Conservation (phyloP, 805 yeast species). For the Osmozyma mogii region DNA sequence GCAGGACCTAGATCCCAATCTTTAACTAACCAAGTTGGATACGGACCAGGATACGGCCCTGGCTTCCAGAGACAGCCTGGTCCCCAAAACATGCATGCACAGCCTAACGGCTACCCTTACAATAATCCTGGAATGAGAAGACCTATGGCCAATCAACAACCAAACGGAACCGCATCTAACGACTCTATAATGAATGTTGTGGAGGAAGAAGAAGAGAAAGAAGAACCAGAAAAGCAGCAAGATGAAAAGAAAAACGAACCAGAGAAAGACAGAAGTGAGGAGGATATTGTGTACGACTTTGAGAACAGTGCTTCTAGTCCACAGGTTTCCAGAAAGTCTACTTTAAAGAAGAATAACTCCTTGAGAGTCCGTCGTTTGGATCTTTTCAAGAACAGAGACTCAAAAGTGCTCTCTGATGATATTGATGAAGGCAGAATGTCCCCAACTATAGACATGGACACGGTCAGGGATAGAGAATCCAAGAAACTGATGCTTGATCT, state of each 20-base stretch:
- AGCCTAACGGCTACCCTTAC: no score
- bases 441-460: background rate
- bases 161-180: slow-evolving; percentile 10
- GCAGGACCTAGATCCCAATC: no score
- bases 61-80: no score
- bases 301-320: slow-evolving; percentile 20
- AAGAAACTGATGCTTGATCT: slow-evolving; percentile 9
- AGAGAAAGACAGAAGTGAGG: slow-evolving; percentile 14
- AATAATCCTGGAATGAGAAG: no score
- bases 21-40: no score
- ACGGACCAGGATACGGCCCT: no score
- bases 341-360: slow-evolving; percentile 32
- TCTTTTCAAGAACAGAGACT: slow-evolving; percentile 20
- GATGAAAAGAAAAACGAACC: slow-evolving; percentile 4
- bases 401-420: slow-evolving; percentile 9
- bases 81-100: no score
- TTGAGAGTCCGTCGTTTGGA: slow-evolving; percentile 34
- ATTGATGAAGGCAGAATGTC: slow-evolving; percentile 5
- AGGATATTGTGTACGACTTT: slow-evolving; percentile 24
- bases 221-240: slow-evolving; percentile 1
- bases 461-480: slow-evolving; percentile 3
- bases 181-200: slow-evolving; percentile 28
- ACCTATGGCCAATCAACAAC: no score
- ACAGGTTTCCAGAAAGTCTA: slow-evolving; percentile 30
- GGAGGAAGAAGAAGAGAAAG: slow-evolving; percentile 28